Conservation (phyloP, 495 filamentous ascomycete species). For the Penicillium paxilli region DNA sequence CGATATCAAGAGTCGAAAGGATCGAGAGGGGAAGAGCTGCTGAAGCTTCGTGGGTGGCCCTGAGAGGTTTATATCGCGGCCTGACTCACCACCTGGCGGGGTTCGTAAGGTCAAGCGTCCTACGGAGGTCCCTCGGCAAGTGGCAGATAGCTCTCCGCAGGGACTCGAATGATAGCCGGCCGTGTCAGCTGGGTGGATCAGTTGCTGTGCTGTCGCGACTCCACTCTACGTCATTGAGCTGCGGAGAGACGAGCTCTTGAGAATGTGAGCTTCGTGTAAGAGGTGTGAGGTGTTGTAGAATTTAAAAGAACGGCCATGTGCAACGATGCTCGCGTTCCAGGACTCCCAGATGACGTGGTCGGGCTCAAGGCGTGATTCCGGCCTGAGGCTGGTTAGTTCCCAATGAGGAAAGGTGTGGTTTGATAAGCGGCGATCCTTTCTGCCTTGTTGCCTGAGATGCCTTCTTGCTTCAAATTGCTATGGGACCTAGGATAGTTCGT, state of each 20-base stretch:
- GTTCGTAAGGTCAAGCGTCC: neutral
- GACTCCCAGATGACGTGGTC: neutral
- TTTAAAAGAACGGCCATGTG: neutral
- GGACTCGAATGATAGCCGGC: conserved; percentile 8
- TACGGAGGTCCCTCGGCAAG: conserved; percentile 5
- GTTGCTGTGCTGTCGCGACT: conserved; percentile 17
- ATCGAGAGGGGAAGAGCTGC: neutral
- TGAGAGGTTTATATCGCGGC: neutral
- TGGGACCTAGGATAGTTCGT: too few species aligned
- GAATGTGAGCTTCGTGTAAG: neutral
- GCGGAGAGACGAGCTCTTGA: neutral
- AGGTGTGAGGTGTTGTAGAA: neutral
- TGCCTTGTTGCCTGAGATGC: too few species aligned
- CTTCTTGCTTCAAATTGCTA: too few species aligned
- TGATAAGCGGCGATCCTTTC: neutral
- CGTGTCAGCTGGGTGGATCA: conserved; percentile 32
- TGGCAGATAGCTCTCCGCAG: neutral
- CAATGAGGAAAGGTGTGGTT: neutral
- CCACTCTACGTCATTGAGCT: conserved; percentile 21
- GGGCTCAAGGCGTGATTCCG: neutral
- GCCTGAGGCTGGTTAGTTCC: neutral
- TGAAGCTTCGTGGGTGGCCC: neutral
- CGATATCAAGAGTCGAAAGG: neutral
- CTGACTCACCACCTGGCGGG: neutral
- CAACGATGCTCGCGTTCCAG: neutral